Evolutionary conservation across 1,284 basidiomycete species (phyloP), one percentile per base, ranked within the genome.

Genomic region (Paramarasmius palmivorus): DNA sequence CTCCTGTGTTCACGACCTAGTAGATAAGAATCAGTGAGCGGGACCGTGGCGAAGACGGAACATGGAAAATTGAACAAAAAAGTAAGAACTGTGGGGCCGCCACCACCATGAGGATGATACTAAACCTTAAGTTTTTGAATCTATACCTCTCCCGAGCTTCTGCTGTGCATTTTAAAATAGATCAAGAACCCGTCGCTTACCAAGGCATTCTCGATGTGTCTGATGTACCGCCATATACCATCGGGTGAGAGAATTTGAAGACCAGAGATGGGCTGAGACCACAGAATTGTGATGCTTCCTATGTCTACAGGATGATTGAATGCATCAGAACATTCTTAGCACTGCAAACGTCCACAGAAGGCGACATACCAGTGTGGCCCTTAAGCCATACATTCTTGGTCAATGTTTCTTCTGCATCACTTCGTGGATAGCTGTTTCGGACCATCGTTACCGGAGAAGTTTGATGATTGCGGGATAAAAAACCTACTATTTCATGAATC

Each of bases 201-300:
- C 39, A 86, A 64, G 2, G 81, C 82, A 56, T 85, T 84, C 2
- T 82, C 77, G 23, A 84, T 72, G 60, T 86, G 82, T 54, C 70
- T 77, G 8, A 84, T 69, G 77, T 79, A 86, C 51, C 76, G 75
- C 84, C 84, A 87, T 23, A 62, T 68, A 1, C 77, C 77, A 36
- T 82, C 77, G 5, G 61, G 72, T 0, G 73, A 70, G 5, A 81
- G 65, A 44, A 86, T 83, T 51, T 87, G 85, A 23, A 86, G 70
- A 0, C 73, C 82, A 12, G 78, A 69, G 2, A 86, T 75, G 0
- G 85, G 83, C 53, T 86, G 84, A 40, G 80, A 82, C 70, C 77
- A 85, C 14, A 86, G 66, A 14, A 85, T 76, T 2, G 79, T 82
- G 49, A 86, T 67, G 32, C 64, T 72, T 26, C 73, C 77, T 53